These are phyloP conservation scores for Clitopilus passeckerianus DNA, from an alignment of 768 basidiomycete species.

Conservation along the genomic window DNA sequence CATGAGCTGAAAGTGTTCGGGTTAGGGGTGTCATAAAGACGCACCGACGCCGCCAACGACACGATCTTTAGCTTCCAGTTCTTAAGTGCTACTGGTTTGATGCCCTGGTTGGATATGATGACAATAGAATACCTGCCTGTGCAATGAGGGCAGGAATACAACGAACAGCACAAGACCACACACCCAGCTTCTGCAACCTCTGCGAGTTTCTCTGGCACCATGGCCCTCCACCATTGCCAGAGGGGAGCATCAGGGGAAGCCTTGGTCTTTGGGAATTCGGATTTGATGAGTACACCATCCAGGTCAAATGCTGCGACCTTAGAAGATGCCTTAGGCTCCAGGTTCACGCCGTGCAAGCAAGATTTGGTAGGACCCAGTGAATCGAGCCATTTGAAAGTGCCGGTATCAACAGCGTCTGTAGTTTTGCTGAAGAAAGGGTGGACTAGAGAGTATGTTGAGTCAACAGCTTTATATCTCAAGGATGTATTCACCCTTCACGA, in stretches of 20 bases:
- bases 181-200: constrained; percentile 59
- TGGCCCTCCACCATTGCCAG: constrained; percentile 72
- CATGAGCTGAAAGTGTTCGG: too few relatives aligned
- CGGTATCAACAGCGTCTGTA: constrained; percentile 3
- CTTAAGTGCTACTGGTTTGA: constrained; percentile 41
- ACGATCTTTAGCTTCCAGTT: constrained; percentile 79
- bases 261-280: constrained; percentile 22
- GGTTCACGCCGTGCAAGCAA: constrained; percentile 38
- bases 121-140: constrained; percentile 59
- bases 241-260: constrained; percentile 23
- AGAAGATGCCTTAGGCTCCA: constrained; percentile 34
- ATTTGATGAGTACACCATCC: constrained; percentile 82
- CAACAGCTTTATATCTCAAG: constrained; percentile 3
- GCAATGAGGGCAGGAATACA: background rate
- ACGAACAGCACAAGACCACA: constrained; percentile 12
- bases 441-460: constrained; percentile 14
- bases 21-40: constrained; percentile 11
- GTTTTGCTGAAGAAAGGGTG: constrained; percentile 37
- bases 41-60: constrained; percentile 57
- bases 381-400: constrained; percentile 34
- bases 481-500: constrained; percentile 8
- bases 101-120: constrained; percentile 76
- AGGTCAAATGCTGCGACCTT: constrained; percentile 82
- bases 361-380: constrained; percentile 30
- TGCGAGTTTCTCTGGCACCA: constrained; percentile 60